phyloP scores from a whole-genome alignment of 1,284 basidiomycete species.

The Ceratobasidium sp. region DNA sequence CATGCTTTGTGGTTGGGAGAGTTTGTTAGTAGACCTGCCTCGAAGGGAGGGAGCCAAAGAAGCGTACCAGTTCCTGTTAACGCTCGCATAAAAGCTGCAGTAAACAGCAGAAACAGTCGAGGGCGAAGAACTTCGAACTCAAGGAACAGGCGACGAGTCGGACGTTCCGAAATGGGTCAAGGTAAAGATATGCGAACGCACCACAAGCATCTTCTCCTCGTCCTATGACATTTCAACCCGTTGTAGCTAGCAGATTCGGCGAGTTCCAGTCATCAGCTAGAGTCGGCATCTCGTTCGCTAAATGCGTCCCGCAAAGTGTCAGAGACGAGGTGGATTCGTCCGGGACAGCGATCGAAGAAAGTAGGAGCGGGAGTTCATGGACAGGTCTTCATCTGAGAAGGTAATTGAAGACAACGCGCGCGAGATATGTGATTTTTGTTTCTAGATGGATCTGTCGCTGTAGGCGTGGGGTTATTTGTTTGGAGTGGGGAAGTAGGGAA shows the following conservation, averaged over 20 bases:
- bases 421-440: neutral
- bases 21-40: neutral
- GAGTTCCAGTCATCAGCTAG: slow-evolving; percentile 10
- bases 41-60: slow-evolving; percentile 7
- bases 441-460: neutral
- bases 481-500: neutral
- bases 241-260: neutral
- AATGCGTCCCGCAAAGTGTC: slow-evolving; percentile 5
- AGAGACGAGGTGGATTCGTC: slow-evolving; percentile 11
- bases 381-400: slow-evolving; percentile 5
- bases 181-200: slow-evolving; percentile 12
- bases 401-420: slow-evolving; percentile 24
- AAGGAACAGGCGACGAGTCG: slow-evolving; percentile 1
- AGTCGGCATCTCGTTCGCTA: neutral
- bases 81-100: no score
- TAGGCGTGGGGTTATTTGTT: neutral
- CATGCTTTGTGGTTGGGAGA: slow-evolving; percentile 30
- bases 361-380: slow-evolving; percentile 8
- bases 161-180: neutral
- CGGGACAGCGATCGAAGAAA: slow-evolving; percentile 24
- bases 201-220: neutral
- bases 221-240: neutral
- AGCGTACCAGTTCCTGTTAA: neutral
- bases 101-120: no score
- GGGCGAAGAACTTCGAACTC: neutral